Conservation (phyloP, 805 yeast genomes). For the Suhomyces faveliae region DNA sequence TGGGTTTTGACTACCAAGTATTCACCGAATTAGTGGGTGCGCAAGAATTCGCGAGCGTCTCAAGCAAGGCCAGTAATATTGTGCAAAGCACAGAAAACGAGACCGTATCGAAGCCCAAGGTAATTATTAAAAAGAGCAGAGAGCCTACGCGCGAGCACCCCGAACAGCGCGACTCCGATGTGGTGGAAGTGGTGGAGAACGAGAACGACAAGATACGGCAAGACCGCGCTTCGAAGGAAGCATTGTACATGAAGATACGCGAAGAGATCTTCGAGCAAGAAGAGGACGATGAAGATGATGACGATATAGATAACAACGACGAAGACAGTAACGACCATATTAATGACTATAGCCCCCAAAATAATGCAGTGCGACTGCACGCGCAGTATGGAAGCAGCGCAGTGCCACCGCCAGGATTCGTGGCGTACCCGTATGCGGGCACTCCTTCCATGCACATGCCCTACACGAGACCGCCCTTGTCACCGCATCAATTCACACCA, state of each 20-base stretch:
- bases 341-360: background rate
- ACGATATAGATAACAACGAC: slow-evolving; percentile 1
- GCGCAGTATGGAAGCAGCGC: background rate
- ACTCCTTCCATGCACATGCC: slow-evolving; percentile 4
- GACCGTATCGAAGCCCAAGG: slow-evolving; percentile 12
- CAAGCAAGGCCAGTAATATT: background rate
- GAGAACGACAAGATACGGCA: slow-evolving; percentile 27
- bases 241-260: slow-evolving; percentile 39
- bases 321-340: background rate
- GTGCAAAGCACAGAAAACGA: background rate
- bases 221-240: slow-evolving; percentile 42
- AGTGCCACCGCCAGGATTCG: slow-evolving; percentile 1
- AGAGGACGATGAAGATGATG: slow-evolving; percentile 16
- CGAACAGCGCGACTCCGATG: background rate
- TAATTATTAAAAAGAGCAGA: slow-evolving; percentile 14
- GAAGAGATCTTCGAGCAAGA: slow-evolving; percentile 34
- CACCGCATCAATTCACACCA: slow-evolving; percentile 3
- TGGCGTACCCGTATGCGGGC: slow-evolving; percentile 2
- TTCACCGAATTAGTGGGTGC: slow-evolving; percentile 2
- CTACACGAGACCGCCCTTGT: background rate
- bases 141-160: background rate
- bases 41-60: background rate
- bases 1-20: slow-evolving; percentile 14
- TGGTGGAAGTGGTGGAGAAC: background rate
- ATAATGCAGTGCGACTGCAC: background rate